Conservation (phyloP, 257 asterid genomes). For the Echium plantagineum region DNA sequence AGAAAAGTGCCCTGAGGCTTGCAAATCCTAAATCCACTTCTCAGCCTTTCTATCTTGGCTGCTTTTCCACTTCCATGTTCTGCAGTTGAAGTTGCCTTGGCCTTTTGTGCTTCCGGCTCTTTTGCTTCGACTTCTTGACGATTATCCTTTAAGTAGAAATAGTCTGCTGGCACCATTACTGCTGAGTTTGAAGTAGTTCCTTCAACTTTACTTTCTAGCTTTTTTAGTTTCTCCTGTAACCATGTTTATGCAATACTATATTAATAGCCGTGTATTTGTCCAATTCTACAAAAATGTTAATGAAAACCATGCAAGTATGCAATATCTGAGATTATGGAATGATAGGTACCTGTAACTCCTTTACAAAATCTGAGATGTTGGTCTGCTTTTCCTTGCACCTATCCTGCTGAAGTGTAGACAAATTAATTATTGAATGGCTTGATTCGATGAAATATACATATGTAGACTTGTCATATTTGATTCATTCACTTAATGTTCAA, state of each 20-base stretch:
- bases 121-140: slow-evolving; percentile 22
- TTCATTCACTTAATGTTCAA: not conserved
- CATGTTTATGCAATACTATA: slow-evolving; percentile 6
- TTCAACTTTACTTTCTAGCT: slow-evolving; percentile 20
- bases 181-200: slow-evolving; percentile 25
- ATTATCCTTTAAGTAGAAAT: slow-evolving; percentile 21
- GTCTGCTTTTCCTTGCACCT: slow-evolving; percentile 53
- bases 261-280: not conserved
- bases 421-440: slow-evolving; percentile 8
- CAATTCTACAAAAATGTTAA: no score
- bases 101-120: slow-evolving; percentile 5
- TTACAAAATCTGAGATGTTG: slow-evolving; percentile 46
- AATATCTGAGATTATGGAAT: no score
- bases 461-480: not conserved
- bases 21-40: slow-evolving; percentile 97
- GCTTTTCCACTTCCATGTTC: slow-evolving; percentile 52
- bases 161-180: slow-evolving; percentile 33
- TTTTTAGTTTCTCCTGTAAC: slow-evolving; percentile 48
- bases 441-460: not conserved
- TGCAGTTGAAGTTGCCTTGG: slow-evolving; percentile 10
- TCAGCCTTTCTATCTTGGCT: slow-evolving; percentile 76
- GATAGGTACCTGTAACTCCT: slow-evolving; percentile 55
- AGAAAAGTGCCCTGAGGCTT: slow-evolving; percentile 92
- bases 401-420: slow-evolving; percentile 32
- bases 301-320: no score